Evolutionary conservation across 2,329 filamentous ascomycete genomes (phyloP), one percentile per base, ranked within the genome.

Genomic region (Tolypocladium cylindrosporum): DNA sequence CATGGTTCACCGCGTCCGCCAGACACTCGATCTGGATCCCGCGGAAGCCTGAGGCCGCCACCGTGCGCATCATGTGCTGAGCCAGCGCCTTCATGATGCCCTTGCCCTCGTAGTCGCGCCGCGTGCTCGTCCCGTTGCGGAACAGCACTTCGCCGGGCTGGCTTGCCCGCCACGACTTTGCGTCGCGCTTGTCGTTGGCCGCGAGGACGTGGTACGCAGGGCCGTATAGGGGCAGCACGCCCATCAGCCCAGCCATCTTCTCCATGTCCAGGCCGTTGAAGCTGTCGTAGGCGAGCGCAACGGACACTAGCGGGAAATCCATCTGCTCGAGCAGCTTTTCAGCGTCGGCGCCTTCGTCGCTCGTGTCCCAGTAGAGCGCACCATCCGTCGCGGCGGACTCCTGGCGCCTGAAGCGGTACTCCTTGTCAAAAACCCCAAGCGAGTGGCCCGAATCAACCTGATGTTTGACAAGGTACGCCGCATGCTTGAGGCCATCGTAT

Each of bases 301-400:
- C 56, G 11, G 65, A 68, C 2, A 68, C 68, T 10, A 70, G 62
- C 1, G 68, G 67, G 54, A 71, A 71, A 54, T 70, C 68, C 69
- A 71, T 71, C 52, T 65, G 63, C 56, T 65, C 65, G 2, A 68
- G 63, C 34, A 69, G 61, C 59, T 59, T 57, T n/a, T 61, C 61
- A 1, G 24, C 55, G 6, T 61, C 60, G 9, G 55, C 52, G 0
- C 31, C 39, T 8, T 55, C 27, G 43, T 65, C 42, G 7, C 37
- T 54, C 10, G 45, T n/a, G 27, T 69, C 59, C 68, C 68, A 71
- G 60, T 66, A 66, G n/a, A 71, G 62, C 45, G 58, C 62, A 11
- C 68, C 67, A 16, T 61, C 61, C 1, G 61, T 59, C 3, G 59
- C 58, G 4, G 55, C 62, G 0, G 68, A 68, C 58, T 67, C 63